Evolutionary conservation across 2,329 filamentous ascomycete species (phyloP), one percentile per base, ranked within the genome.

Genomic region (Lasiodiplodia gonubiensis): DNA sequence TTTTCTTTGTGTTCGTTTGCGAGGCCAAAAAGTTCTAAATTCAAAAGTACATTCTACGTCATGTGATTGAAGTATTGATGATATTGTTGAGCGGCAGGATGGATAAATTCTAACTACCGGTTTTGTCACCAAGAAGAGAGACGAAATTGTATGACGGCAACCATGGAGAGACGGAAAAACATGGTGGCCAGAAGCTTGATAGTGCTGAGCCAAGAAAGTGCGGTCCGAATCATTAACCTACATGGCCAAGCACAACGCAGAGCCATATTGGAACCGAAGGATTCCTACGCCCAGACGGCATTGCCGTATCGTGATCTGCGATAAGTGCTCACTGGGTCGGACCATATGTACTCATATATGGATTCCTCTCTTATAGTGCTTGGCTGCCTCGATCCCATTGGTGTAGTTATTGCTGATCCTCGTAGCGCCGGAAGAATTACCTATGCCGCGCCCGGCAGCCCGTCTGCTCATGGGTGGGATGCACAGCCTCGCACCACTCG

Each of bases 341-440:
- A 23, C 18, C 16, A 11, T 46, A 18, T n/a, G 8, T 18, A 46
- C 10, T 21, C 18, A 33, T 16, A 23, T 48, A 61, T 33, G 21
- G 55, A 23, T n/a, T 39, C 18, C 11, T 16, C 12, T 5, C 10
- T 60, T 33, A 39, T 6, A 25, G 8, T 14, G 5, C n/a, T 8
- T 21, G 25, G 10, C 54, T 18, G 37, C 16, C 10, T 14, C 3
- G 57, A 18, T 49, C 33, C n/a, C 3, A 49, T 51, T 61, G 57
- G 57, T 49, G 57, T 37, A 46, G 6, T 37, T 51, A 30, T 35
- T 61, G 42, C 23, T 2, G 42, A 49, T 61, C 57, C n/a, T 49
- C 4, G 27, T 63, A 63, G 59, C 46, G 59, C 59, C 59, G 59
- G 59, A 63, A 51, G 16, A 63, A 51, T 63, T 61, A 25, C n/a